phyloP scores from a whole-genome alignment of 2,329 filamentous ascomycete species.

The Fusarium nanum region DNA sequence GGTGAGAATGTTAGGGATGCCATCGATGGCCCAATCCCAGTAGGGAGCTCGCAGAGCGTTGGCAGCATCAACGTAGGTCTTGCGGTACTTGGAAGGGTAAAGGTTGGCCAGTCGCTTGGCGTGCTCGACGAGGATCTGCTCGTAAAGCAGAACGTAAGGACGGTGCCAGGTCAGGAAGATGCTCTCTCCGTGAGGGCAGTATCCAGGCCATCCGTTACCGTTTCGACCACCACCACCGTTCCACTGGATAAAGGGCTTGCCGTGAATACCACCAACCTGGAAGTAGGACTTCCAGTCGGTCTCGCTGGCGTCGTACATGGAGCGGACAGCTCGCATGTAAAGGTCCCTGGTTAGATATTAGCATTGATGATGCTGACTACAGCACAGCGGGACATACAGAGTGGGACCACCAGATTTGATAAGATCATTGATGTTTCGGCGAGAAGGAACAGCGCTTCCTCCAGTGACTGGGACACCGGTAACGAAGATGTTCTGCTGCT shows the following conservation, averaged over 20 bases:
- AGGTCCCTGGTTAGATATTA: conserved; percentile 57
- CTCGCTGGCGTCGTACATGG: conserved; percentile 56
- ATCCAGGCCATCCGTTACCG: conserved; percentile 53
- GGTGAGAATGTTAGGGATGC: conserved; percentile 57
- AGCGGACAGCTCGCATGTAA: conserved; percentile 59
- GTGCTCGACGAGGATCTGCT: conserved; percentile 65
- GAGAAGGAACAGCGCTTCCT: conserved; percentile 57
- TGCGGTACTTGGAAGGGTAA: conserved; percentile 54
- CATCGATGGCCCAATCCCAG: conserved; percentile 65
- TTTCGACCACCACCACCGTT: conserved; percentile 53
- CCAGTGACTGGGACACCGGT: conserved; percentile 54
- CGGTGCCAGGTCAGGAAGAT: conserved; percentile 67
- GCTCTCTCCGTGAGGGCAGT: conserved; percentile 62
- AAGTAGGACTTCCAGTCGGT: conserved; percentile 62
- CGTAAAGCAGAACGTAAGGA: conserved; percentile 64
- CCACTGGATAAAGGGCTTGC: conserved; percentile 57
- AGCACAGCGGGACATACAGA: conserved; percentile 53
- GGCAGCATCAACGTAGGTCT: conserved; percentile 58
- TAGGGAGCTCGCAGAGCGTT: conserved; percentile 61
- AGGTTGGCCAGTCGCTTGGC: conserved; percentile 59
- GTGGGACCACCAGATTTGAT: conserved; percentile 55
- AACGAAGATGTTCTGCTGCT: conserved; percentile 48
- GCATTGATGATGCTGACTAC: background rate
- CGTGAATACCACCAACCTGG: conserved; percentile 61
- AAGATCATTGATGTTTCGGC: conserved; percentile 62